These are phyloP conservation scores for Aspergillus spinulosporus DNA, from an alignment of 2,329 filamentous ascomycete species.

Conservation along the genomic window DNA sequence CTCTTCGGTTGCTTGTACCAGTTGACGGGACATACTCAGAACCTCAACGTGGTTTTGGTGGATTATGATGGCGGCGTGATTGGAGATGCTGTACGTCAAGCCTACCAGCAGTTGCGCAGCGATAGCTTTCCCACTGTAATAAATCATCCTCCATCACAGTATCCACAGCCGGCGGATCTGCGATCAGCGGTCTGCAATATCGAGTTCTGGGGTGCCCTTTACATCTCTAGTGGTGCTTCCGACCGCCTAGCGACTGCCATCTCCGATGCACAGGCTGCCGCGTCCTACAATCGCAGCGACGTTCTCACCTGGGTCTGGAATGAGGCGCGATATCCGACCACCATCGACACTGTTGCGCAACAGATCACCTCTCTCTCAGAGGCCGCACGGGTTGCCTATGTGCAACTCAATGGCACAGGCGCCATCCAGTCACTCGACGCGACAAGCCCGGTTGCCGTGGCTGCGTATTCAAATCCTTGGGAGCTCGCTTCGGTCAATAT, in stretches of 20 bases:
- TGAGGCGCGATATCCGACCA: slow-evolving; percentile 45
- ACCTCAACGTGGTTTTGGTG: slow-evolving; percentile 38
- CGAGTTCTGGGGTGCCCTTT: slow-evolving; percentile 40
- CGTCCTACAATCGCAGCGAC: slow-evolving; percentile 38
- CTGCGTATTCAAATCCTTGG: slow-evolving; percentile 44
- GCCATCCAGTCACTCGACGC: slow-evolving; percentile 24
- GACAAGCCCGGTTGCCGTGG: slow-evolving; percentile 34
- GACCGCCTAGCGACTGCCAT: slow-evolving; percentile 39
- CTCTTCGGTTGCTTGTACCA: slow-evolving; percentile 42
- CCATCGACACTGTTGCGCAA: slow-evolving; percentile 38
- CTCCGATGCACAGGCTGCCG: slow-evolving; percentile 29
- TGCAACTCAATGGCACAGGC: slow-evolving; percentile 33
- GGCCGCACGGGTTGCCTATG: slow-evolving; percentile 38
- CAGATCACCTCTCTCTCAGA: slow-evolving; percentile 39
- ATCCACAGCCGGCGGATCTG: slow-evolving; percentile 20
- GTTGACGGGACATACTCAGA: slow-evolving; percentile 33
- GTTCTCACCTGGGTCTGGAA: slow-evolving; percentile 49
- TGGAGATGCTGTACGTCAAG: slow-evolving; percentile 33
- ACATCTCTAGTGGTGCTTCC: slow-evolving; percentile 39
- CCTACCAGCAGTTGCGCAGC: slow-evolving; percentile 33
- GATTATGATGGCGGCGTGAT: slow-evolving; percentile 43
- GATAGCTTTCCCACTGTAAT: slow-evolving; percentile 34
- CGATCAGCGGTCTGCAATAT: slow-evolving; percentile 36
- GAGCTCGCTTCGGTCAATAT: slow-evolving; percentile 38
- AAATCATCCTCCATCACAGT: slow-evolving; percentile 22